phyloP scores from a whole-genome alignment of 768 basidiomycete species.

The Mycena galericulata region DNA sequence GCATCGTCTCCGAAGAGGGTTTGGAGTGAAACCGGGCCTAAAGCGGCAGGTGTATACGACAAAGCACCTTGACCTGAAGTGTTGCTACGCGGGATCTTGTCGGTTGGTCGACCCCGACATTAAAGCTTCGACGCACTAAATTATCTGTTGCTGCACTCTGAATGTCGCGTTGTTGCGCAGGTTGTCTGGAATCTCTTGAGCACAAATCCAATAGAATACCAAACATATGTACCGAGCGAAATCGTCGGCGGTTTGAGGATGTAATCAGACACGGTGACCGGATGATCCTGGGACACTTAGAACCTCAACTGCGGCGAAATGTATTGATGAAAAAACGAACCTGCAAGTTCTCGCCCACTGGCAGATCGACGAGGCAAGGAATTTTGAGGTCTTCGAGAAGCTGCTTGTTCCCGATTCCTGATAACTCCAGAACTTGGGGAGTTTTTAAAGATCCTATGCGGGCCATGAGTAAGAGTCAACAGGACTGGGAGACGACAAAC shows the following conservation, averaged over 20 bases:
- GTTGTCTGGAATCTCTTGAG: not conserved
- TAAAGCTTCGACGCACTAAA: not conserved
- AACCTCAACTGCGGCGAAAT: too few species aligned
- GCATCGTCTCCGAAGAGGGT: not conserved
- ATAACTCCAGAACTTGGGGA: not conserved
- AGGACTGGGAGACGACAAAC: not conserved
- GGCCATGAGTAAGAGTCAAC: not conserved
- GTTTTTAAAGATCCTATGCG: not conserved
- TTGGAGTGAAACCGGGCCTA: not conserved
- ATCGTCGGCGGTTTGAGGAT: not conserved
- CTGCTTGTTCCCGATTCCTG: not conserved
- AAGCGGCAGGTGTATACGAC: not conserved
- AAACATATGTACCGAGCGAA: not conserved
- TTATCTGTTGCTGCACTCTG: not conserved
- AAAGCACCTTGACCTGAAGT: not conserved
- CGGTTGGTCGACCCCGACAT: not conserved
- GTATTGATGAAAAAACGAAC: not conserved
- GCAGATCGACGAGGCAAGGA: not conserved
- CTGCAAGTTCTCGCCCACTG: not conserved
- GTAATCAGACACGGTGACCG: not conserved
- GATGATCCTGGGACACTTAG: not conserved
- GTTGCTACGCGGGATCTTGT: not conserved
- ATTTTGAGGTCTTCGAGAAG: not conserved
- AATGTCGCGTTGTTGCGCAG: not conserved
- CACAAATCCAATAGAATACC: not conserved